Evolutionary conservation across 75 land plant species (phyloP), one percentile per base, ranked within the genome.

Genomic region (Selaginella tamariscina): DNA sequence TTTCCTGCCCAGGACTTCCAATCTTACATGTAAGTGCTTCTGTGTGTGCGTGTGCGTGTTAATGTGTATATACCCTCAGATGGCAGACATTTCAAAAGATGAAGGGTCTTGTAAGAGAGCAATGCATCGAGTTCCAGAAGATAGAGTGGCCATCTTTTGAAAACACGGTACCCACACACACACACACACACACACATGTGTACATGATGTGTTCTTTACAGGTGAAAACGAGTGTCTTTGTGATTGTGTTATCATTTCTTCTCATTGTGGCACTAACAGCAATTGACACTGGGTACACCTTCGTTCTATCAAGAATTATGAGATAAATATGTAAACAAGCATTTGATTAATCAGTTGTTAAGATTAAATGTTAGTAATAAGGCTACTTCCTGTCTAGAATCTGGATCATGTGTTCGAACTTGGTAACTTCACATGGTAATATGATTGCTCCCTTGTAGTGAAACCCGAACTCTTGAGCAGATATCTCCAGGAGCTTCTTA

Each of bases 391-490:
- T 39, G 49, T 39, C 49, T 5, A 39, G 49, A 5, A 5, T 39
- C 15, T 39, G 11, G 5, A 39, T 15, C 49, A 39, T 39, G 49
- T 5, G 49, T 15, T 39, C 15, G 49, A 39, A 39, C 15, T 5
- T 15, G 11, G 15, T 15, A 5, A 39, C 62, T 2, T 59, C 62
- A 59, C 62, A 59, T n/a, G 62, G 27, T 8, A 59, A 23, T 23
- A 8, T 23, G 26, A 59, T 2, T 8, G n/a, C 62, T 26, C n/a
- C 62, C 26, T 23, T 59, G 26, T 59, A 23, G 21, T 59, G 9
- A n/a, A 59, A 59, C 8, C 62, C 62, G 23, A 59, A 59, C 26
- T 59, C 62, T 21, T 59, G 18, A 5, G 62, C 62, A 59, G 62
- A 5, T 59, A 8, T 59, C 23, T 59, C 62, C 9, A 59, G 62